These are phyloP conservation scores for Cynara cardunculus DNA, from an alignment of 129 eudicot genomes.

Conservation along the genomic window DNA sequence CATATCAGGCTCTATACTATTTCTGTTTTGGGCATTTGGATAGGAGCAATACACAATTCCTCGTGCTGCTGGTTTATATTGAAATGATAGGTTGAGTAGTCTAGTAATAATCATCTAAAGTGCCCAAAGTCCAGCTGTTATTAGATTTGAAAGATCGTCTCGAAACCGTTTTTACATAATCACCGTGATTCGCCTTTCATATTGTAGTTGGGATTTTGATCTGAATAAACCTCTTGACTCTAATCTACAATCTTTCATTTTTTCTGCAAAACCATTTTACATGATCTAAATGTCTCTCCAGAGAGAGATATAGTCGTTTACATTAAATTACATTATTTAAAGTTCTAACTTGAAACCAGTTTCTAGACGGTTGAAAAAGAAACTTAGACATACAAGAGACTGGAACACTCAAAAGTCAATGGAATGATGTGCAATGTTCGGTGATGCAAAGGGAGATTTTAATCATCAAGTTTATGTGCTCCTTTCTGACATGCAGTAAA, in stretches of 20 bases:
- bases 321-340: not conserved
- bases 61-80: not conserved
- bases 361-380: not conserved
- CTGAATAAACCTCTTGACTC: not conserved
- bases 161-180: no score
- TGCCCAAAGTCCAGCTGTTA: not conserved
- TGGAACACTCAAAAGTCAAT: not conserved
- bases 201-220: conserved; percentile 1
- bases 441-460: not conserved
- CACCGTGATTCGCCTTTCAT: not conserved
- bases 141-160: not conserved
- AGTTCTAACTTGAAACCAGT: not conserved
- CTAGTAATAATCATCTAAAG: not conserved
- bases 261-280: not conserved
- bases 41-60: not conserved
- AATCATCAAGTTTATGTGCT: not conserved
- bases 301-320: no score
- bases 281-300: conserved; percentile 7
- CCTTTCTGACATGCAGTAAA: not conserved
- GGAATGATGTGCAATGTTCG: not conserved
- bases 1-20: not conserved
- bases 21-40: not conserved
- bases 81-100: not conserved
- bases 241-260: conserved; percentile 1
- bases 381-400: conserved; percentile 1